These are phyloP conservation scores for Lumnitzera racemosa DNA, from an alignment of 345 rosid genomes.

Conservation along the genomic window DNA sequence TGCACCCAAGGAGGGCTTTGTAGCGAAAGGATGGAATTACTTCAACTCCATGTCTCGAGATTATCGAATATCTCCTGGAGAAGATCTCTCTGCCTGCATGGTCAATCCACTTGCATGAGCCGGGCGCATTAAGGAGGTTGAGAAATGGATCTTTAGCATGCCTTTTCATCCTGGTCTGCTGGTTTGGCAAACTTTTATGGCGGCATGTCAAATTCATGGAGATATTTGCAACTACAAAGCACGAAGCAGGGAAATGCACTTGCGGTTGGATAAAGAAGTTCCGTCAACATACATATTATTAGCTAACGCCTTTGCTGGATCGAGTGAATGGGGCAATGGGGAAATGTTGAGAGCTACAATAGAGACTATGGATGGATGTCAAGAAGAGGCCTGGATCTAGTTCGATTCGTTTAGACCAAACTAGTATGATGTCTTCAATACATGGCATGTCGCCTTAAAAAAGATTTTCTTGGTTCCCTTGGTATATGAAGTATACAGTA, in stretches of 20 bases:
- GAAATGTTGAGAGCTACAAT: slow-evolving; percentile 33
- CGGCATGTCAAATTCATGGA: slow-evolving; percentile 41
- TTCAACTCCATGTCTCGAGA: slow-evolving; percentile 35
- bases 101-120: slow-evolving; percentile 42
- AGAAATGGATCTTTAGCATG: slow-evolving; percentile 33
- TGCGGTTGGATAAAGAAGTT: slow-evolving; percentile 22
- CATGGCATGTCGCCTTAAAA: too few relatives aligned
- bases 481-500: too few relatives aligned
- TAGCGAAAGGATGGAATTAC: slow-evolving; percentile 40
- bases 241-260: slow-evolving; percentile 38
- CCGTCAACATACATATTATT: slow-evolving; percentile 41
- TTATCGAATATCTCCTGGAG: slow-evolving; percentile 36
- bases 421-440: too few relatives aligned
- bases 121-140: slow-evolving; percentile 43
- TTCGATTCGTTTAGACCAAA: slow-evolving; percentile 28
- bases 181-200: slow-evolving; percentile 51
- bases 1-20: slow-evolving; percentile 50
- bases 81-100: slow-evolving; percentile 53
- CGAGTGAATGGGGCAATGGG: slow-evolving; percentile 37
- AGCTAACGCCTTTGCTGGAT: slow-evolving; percentile 45
- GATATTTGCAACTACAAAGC: slow-evolving; percentile 38
- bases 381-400: slow-evolving; percentile 52
- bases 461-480: too few relatives aligned
- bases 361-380: slow-evolving; percentile 38
- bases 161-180: slow-evolving; percentile 37